These are phyloP conservation scores for Pythium insidiosum DNA, from an alignment of 352 stramenopile species.

Conservation along the genomic window DNA sequence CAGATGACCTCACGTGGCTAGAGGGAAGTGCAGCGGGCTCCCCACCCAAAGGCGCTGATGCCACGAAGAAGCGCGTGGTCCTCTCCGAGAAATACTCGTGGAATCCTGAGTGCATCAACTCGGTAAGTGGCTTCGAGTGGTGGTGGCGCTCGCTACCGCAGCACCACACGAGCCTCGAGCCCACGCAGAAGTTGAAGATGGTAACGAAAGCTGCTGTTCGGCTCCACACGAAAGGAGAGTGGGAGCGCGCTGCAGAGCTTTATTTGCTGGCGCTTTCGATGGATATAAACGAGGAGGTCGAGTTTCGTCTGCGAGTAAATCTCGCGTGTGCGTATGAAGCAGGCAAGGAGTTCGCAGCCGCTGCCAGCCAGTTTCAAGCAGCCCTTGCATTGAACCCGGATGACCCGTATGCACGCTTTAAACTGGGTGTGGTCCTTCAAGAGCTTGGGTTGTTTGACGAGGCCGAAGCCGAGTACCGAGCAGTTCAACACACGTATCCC, in stretches of 20 bases:
- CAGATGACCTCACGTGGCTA: conserved; percentile 13
- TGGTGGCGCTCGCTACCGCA: conserved; percentile 70
- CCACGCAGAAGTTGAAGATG: conserved; percentile 71
- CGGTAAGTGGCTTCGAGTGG: conserved; percentile 72
- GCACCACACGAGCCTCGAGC: conserved; percentile 49
- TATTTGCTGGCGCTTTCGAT: conserved; percentile 57
- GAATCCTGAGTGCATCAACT: conserved; percentile 71
- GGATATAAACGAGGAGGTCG: conserved; percentile 39
- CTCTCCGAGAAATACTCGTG: conserved; percentile 59
- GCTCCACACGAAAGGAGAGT: conserved; percentile 53
- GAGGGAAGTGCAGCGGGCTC: conserved; percentile 6
- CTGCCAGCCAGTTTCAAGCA: conserved; percentile 28
- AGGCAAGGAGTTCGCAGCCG: conserved; percentile 23
- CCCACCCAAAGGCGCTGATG: conserved; percentile 18
- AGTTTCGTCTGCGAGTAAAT: conserved; percentile 60
- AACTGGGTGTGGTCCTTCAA: conserved; percentile 40
- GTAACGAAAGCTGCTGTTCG: conserved; percentile 68
- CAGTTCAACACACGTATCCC: conserved; percentile 36
- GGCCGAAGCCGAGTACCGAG: conserved; percentile 26
- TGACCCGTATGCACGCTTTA: conserved; percentile 51
- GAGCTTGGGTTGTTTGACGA: conserved; percentile 28
- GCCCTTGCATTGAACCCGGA: conserved; percentile 34
- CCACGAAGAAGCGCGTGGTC: conserved; percentile 24
- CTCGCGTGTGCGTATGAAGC: conserved; percentile 54
- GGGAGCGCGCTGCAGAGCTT: conserved; percentile 55